Conservation (phyloP, 495 filamentous ascomycete genomes). For the Neurospora cerealis region DNA sequence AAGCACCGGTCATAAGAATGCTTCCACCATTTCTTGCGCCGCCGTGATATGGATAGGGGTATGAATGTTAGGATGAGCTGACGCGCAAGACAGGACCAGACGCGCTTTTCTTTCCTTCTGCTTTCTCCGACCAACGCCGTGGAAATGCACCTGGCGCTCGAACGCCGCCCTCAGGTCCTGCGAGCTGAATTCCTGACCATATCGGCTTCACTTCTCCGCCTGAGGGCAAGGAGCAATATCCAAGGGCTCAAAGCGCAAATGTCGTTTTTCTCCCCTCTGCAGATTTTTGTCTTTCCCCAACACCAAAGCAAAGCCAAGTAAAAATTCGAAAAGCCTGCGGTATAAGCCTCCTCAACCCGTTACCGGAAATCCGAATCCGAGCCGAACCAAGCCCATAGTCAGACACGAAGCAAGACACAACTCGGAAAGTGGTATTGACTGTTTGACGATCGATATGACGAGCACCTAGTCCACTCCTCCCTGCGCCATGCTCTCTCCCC, state of each 20-base stretch:
- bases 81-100: background rate
- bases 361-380: background rate
- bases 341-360: background rate
- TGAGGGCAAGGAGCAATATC: background rate
- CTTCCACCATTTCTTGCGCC: background rate
- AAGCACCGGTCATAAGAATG: background rate
- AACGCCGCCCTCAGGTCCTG: conserved; percentile 4
- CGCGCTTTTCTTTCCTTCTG: background rate
- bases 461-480: background rate
- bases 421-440: conserved; percentile 5
- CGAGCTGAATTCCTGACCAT: background rate
- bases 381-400: background rate
- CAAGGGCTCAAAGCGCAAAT: conserved; percentile 1
- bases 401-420: conserved; percentile 1
- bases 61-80: background rate
- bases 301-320: background rate
- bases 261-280: conserved; percentile 2
- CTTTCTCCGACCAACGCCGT: background rate
- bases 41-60: background rate
- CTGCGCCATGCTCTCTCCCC: background rate
- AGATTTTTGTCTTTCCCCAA: background rate
- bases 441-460: background rate
- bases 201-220: background rate
- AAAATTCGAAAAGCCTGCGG: background rate
- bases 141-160: conserved; percentile 3